Evolutionary conservation across 371 early-diverging fungal species (phyloP), one percentile per base, ranked within the genome.

Genomic region (Actinomucor elegans): DNA sequence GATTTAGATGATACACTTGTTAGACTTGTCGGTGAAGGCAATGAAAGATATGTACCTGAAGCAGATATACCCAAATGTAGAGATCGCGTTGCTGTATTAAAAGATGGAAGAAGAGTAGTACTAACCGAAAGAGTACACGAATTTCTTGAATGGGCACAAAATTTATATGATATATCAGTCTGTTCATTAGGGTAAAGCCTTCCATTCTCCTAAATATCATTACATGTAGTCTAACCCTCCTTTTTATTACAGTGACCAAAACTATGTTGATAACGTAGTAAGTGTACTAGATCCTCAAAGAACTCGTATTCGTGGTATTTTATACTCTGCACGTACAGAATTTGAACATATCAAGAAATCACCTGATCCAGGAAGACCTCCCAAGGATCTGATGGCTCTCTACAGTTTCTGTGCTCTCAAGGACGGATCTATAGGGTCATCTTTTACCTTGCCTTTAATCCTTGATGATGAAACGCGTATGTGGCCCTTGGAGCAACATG

Each of bases 1-100:
- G 91, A 91, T 66, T 68, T 91, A 35, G 91, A 91, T 66, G 91
- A 91, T 64, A 91, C 91, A 0, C 69, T 91, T 1, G 89, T 91
- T 6, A 79, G 91, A 1, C 64, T 86, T 12, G 85, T 91, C 17
- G 88, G 88, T 4, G 81, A 81, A 58, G 84, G 80, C 21, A 77
- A 80, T 31, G 77, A 73, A 23, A 69, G 88, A 48, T 85, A 86
- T 71, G 86, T 91, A 3, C 80, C 87, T n/a, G 84, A 83, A 51
- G 53, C 61, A 1, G 77, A 85, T 36, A 73, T 70, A 33, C 64
- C 60, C 33, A 61, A 71, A 48, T 64, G 70, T 55, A 60, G 74
- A 14, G 73, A 81, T 40, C 80, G 91, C 3, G 83, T 91, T 9
- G 74, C 81, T 9, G 62, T 64, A 10, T 52, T 91, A 20, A 59